A percentile compares a stretch with the other conserved stretches of the same genome.
phyloP scores from a whole-genome alignment of 2,329 filamentous ascomycete species.

The Aspergillus sclerotialis region DNA sequence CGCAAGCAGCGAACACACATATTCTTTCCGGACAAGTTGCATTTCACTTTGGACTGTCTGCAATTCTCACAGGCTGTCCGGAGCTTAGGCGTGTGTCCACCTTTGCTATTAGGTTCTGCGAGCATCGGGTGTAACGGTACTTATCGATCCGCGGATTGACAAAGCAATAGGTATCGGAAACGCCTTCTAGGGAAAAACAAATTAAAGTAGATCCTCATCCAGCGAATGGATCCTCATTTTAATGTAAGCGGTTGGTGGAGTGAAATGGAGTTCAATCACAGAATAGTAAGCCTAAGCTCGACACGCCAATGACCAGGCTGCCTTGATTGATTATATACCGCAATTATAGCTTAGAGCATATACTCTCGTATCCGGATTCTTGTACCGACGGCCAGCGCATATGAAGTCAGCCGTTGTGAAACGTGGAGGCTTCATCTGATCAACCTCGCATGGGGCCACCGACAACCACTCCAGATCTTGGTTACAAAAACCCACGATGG shows the following conservation, averaged over 20 bases:
- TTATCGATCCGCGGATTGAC: conserved; percentile 1
- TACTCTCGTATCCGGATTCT: conserved; percentile 23
- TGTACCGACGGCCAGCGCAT: conserved; percentile 25
- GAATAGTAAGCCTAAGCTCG: no score
- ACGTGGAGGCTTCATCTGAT: conserved; percentile 29
- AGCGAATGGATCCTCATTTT: no score
- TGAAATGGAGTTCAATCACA: no score
- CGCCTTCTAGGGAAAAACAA: no score
- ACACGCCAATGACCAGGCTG: no score
- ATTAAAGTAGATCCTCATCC: no score
- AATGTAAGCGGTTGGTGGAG: no score
- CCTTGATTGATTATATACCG: no score
- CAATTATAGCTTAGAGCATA: conserved; percentile 8
- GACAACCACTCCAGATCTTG: conserved; percentile 7
- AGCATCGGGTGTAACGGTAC: conserved; percentile 17
- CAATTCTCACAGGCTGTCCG: conserved; percentile 34
- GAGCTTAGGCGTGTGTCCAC: conserved; percentile 26
- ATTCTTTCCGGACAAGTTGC: conserved; percentile 28
- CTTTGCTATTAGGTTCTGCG: conserved; percentile 17
- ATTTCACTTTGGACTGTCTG: conserved; percentile 35
- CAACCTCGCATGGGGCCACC: conserved; percentile 21
- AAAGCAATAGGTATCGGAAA: no score
- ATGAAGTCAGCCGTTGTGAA: conserved; percentile 33
- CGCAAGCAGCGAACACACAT: conserved; percentile 32
- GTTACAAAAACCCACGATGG: conserved; percentile 7